These are phyloP conservation scores for Torulaspora indica DNA, from an alignment of 805 yeast species.

Conservation along the genomic window DNA sequence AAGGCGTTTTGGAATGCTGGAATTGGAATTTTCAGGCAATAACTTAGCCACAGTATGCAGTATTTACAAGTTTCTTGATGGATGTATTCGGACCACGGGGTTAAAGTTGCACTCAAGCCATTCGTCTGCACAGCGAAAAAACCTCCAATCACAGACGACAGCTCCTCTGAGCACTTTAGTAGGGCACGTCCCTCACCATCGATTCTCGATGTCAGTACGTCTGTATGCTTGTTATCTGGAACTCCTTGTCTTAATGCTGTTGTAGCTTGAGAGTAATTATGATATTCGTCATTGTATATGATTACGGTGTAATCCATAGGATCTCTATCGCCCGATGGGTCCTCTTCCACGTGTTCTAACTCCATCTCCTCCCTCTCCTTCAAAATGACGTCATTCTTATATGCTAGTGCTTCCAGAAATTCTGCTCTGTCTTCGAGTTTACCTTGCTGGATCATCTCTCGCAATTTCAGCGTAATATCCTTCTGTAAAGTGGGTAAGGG, in stretches of 20 bases:
- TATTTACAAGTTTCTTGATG: constrained; percentile 45
- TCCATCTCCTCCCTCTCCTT: background rate
- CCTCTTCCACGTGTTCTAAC: background rate
- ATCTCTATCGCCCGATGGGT: constrained; percentile 5
- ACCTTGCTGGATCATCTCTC: constrained; percentile 29
- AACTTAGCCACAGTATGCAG: constrained; percentile 50
- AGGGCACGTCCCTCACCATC: constrained; percentile 49
- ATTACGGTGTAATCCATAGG: constrained; percentile 44
- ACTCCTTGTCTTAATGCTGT: constrained; percentile 42
- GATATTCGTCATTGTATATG: constrained; percentile 78
- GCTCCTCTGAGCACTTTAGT: constrained; percentile 36
- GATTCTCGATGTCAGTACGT: constrained; percentile 40
- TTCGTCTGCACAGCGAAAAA: constrained; percentile 41
- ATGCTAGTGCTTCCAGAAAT: constrained; percentile 20
- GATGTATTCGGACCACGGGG: constrained; percentile 46
- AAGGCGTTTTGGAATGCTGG: constrained; percentile 37
- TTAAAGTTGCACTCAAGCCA: constrained; percentile 54
- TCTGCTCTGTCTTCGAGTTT: constrained; percentile 19
- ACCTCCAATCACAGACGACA: constrained; percentile 32
- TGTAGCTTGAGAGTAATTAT: constrained; percentile 53
- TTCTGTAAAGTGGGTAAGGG: constrained; percentile 32
- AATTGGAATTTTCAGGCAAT: constrained; percentile 39
- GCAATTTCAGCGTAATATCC: constrained; percentile 28
- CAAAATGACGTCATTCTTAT: constrained; percentile 16
- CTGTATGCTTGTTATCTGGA: constrained; percentile 35